These are phyloP conservation scores for Paracoccidioides lutzii DNA, from an alignment of 2,329 filamentous ascomycete genomes.

Conservation along the genomic window DNA sequence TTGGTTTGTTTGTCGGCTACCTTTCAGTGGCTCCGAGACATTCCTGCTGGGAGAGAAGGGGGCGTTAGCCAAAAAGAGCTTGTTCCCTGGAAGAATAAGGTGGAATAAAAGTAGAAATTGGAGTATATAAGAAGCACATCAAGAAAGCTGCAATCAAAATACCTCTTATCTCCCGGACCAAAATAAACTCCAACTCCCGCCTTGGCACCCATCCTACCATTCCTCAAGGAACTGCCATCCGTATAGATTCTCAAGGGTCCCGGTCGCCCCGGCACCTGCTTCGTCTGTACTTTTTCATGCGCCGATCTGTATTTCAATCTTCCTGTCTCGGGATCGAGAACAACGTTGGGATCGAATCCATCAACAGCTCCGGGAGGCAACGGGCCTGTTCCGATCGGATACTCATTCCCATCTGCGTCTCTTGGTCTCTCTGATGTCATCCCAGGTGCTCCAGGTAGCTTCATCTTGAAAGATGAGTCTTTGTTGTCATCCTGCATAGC, in stretches of 20 bases:
- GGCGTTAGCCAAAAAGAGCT: slow-evolving; percentile 14
- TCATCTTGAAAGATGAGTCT: neutral
- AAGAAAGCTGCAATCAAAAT: slow-evolving; percentile 15
- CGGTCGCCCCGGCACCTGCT: slow-evolving; percentile 31
- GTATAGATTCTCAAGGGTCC: slow-evolving; percentile 49
- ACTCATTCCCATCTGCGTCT: slow-evolving; percentile 32
- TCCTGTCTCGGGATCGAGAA: slow-evolving; percentile 42
- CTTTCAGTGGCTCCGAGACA: slow-evolving; percentile 62
- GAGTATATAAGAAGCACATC: slow-evolving; percentile 2
- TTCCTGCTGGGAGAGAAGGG: slow-evolving; percentile 38
- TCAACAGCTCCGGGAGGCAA: slow-evolving; percentile 45
- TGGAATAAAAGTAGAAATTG: neutral
- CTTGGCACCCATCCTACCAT: slow-evolving; percentile 42
- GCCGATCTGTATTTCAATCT: slow-evolving; percentile 44
- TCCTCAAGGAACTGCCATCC: slow-evolving; percentile 48
- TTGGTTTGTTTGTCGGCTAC: slow-evolving; percentile 77
- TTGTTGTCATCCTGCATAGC: neutral
- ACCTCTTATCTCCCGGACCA: slow-evolving; percentile 45
- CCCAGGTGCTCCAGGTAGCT: slow-evolving; percentile 17
- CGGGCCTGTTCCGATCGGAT: slow-evolving; percentile 43
- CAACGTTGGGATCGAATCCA: slow-evolving; percentile 47
- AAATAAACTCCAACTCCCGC: slow-evolving; percentile 55
- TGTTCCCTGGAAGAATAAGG: neutral
- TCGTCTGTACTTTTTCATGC: slow-evolving; percentile 37
- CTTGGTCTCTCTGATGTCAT: slow-evolving; percentile 30